Conservation (phyloP, 1,284 basidiomycete genomes). For the Moesziomyces globuligerus region DNA sequence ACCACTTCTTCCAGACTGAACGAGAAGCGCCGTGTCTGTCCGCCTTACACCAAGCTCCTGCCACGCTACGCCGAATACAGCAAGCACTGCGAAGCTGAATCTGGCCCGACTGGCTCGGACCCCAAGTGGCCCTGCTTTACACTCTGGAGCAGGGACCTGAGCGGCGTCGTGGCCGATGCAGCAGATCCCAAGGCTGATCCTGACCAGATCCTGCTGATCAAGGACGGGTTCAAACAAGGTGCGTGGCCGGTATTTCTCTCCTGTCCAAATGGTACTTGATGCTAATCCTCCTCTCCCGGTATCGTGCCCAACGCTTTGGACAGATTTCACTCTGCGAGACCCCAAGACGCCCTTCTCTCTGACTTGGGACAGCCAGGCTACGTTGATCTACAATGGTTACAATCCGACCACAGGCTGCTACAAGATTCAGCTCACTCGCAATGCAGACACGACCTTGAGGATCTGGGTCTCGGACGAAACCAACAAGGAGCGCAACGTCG, state of each 20-base stretch:
- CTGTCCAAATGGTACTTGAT: too few species aligned
- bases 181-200: background rate
- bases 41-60: conserved; percentile 2
- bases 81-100: conserved; percentile 13
- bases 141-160: conserved; percentile 5
- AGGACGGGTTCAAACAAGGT: conserved; percentile 16
- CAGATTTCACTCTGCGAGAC: conserved; percentile 22
- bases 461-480: conserved; percentile 30
- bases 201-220: conserved; percentile 14
- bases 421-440: conserved; percentile 1
- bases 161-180: background rate
- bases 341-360: conserved; percentile 6
- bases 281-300: too few species aligned
- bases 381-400: conserved; percentile 8
- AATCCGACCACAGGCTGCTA: conserved; percentile 2
- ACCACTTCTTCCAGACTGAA: too few species aligned
- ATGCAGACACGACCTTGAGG: background rate
- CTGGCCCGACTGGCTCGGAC: background rate
- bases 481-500: conserved; percentile 8
- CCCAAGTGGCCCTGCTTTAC: conserved; percentile 24
- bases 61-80: conserved; percentile 15
- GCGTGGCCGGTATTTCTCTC: background rate
- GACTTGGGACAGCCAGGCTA: background rate
- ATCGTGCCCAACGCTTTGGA: too few species aligned
- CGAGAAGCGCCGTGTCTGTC: background rate